phyloP scores from a whole-genome alignment of 495 filamentous ascomycete genomes.

The Sabuloglossum arenarium region DNA sequence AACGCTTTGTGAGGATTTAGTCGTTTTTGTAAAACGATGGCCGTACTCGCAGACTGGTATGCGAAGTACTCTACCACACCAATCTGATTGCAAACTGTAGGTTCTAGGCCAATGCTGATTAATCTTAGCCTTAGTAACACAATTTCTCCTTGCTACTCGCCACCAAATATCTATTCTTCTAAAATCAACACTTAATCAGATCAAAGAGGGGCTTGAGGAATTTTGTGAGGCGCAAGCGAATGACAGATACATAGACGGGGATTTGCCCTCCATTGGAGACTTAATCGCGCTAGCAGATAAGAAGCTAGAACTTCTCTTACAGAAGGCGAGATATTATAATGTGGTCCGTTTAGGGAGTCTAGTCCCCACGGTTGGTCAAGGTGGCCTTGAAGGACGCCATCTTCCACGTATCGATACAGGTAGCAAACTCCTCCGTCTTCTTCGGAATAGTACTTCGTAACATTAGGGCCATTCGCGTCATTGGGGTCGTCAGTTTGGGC shows the following conservation, averaged over 20 bases:
- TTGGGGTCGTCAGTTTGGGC: not conserved
- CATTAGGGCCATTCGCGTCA: not conserved
- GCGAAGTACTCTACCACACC: too few relatives aligned
- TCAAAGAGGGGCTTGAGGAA: not conserved
- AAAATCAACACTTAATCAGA: too few relatives aligned
- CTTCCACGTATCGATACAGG: slow-evolving; percentile 1
- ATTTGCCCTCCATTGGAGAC: not conserved
- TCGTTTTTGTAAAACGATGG: too few relatives aligned
- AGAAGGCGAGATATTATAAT: not conserved
- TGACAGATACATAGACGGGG: not conserved
- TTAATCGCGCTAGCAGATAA: not conserved
- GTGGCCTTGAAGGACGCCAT: not conserved
- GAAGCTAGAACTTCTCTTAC: not conserved
- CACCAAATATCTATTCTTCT: too few relatives aligned
- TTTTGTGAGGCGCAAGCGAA: not conserved
- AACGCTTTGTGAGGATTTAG: too few relatives aligned
- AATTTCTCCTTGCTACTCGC: too few relatives aligned
- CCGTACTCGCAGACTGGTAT: too few relatives aligned
- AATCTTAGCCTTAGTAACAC: too few relatives aligned
- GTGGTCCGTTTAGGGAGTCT: not conserved
- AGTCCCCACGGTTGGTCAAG: slow-evolving; percentile 4
- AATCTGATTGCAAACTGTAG: too few relatives aligned
- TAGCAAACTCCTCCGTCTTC: slow-evolving; percentile 4
- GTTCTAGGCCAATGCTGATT: too few relatives aligned
- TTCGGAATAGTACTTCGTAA: slow-evolving; percentile 1